Conservation (phyloP, 305 asterid genomes). For the Fraxinus ornus region DNA sequence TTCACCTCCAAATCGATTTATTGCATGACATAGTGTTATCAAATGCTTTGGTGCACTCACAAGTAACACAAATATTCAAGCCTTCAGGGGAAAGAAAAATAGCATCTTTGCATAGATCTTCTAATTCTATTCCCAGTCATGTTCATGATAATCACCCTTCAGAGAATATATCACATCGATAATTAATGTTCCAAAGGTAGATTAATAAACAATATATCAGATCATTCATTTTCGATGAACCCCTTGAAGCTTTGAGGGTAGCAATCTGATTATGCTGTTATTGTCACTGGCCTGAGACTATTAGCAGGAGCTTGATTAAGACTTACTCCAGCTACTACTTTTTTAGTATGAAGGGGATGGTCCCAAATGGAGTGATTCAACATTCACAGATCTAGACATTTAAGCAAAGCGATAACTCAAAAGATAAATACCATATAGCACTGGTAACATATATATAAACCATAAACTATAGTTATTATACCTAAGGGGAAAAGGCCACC, state of each 20-base stretch:
- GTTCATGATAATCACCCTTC: neutral
- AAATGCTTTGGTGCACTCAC: neutral
- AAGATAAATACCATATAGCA: neutral
- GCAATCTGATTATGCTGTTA: neutral
- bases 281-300: neutral
- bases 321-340: neutral
- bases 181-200: neutral
- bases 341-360: neutral
- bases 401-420: neutral
- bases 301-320: neutral
- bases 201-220: neutral
- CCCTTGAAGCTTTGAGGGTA: neutral
- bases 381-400: neutral
- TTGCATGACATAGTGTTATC: neutral
- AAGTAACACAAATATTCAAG: neutral
- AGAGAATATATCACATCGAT: neutral
- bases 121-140: neutral
- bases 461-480: slow-evolving; percentile 23
- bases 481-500: slow-evolving; percentile 96
- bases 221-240: neutral
- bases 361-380: neutral
- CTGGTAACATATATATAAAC: neutral
- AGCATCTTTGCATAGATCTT: neutral
- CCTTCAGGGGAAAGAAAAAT: neutral
- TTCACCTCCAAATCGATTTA: neutral